phyloP scores from a whole-genome alignment of 805 yeast species.

The Zygosaccharomyces kombuchaensis region DNA sequence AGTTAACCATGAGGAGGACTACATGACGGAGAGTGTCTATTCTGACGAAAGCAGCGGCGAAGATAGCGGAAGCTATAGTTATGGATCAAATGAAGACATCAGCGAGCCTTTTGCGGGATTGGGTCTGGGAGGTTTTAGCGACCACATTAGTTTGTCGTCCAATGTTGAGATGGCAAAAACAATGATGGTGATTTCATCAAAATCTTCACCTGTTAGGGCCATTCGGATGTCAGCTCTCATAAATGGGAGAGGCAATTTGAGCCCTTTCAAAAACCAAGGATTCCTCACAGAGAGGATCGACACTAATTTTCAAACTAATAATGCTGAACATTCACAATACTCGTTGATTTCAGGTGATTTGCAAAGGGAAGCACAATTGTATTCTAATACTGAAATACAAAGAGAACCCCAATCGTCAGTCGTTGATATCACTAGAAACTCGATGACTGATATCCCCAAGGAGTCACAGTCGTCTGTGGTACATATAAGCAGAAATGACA shows the following conservation, averaged over 20 bases:
- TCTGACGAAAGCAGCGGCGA: conserved; percentile 1
- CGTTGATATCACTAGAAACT: background rate
- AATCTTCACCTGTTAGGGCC: conserved; percentile 19
- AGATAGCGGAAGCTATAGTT: background rate
- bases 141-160: conserved; percentile 4
- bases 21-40: background rate
- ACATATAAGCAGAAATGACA: conserved; percentile 1
- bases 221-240: conserved; percentile 21
- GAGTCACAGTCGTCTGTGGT: conserved; percentile 1
- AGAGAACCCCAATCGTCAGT: background rate
- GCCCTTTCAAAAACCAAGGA: background rate
- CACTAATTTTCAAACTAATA: background rate
- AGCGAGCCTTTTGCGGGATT: conserved; percentile 12
- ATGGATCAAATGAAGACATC: background rate
- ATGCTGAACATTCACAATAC: background rate
- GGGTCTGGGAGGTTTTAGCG: conserved; percentile 7
- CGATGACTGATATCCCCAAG: background rate
- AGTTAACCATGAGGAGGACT: conserved; percentile 1
- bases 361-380: background rate
- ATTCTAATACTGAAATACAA: background rate
- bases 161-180: conserved; percentile 8
- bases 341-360: conserved; percentile 4
- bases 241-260: conserved; percentile 8
- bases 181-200: conserved; percentile 5
- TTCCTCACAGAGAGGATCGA: background rate